Conservation (phyloP, 1,284 basidiomycete genomes). For the Fistulina hepatica region DNA sequence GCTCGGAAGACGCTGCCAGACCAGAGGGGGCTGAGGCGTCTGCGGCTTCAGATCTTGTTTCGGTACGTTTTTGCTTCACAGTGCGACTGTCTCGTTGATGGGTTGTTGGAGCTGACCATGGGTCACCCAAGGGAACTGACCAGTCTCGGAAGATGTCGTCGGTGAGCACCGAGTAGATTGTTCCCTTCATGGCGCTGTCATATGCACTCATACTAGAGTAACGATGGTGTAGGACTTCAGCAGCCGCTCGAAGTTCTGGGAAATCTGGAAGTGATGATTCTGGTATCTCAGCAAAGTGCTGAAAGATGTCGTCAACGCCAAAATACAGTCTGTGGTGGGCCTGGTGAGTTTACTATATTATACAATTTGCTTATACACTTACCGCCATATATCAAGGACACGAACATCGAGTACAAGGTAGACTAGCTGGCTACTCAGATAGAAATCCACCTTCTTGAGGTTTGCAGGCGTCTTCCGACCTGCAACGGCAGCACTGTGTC, state of each 20-base stretch:
- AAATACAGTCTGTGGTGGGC: not conserved
- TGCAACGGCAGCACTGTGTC: constrained; percentile 19
- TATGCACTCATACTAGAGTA: not conserved
- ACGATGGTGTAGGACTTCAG: not conserved
- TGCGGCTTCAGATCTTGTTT: not conserved
- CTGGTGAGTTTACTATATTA: not conserved
- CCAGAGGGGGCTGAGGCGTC: not conserved
- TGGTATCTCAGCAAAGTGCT: not conserved
- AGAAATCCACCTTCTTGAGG: constrained; percentile 23
- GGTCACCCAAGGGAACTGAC: not conserved
- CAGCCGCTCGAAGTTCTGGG: not conserved
- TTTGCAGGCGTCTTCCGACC: constrained; percentile 17
- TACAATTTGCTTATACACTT: not conserved
- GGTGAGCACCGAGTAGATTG: not conserved
- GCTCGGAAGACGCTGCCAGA: not conserved
- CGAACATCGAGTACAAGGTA: constrained; percentile 19
- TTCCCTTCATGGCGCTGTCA: not conserved
- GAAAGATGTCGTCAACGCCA: not conserved
- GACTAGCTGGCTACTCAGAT: constrained; percentile 15
- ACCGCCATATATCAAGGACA: constrained; percentile 23
- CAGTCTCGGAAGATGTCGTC: not conserved
- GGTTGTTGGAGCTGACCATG: not conserved
- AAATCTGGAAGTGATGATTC: no score
- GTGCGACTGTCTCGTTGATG: not conserved
- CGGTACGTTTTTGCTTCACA: not conserved